Evolutionary conservation across 1,139 yeast species (phyloP).

Genomic region (Pichia sp.): DNA sequence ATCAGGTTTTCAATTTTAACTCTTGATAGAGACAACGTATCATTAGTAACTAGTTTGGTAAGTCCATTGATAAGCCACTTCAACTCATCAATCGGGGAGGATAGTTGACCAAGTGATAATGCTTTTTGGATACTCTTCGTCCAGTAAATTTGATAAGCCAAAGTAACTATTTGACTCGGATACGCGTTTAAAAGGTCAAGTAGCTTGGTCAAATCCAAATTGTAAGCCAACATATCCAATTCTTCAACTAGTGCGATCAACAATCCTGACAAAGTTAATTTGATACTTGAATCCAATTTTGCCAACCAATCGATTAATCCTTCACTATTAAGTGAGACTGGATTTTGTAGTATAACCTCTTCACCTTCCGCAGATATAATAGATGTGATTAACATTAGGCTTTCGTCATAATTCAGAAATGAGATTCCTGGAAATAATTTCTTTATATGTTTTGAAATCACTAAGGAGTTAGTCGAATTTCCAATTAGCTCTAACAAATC

Average conservation of each 20-base stretch:
- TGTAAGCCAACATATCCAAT: not conserved
- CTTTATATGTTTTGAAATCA: constrained; percentile 57
- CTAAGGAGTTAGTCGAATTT: constrained; percentile 44
- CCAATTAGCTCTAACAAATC: constrained; percentile 84
- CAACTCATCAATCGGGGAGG: not conserved
- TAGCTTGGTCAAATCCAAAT: constrained; percentile 18
- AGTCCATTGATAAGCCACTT: constrained; percentile 5
- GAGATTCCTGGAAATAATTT: constrained; percentile 73
- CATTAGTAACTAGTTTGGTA: constrained; percentile 9
- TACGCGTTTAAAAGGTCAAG: constrained; percentile 34
- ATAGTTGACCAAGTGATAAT: constrained; percentile 15
- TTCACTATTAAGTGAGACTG: constrained; percentile 42
- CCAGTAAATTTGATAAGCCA: constrained; percentile 59
- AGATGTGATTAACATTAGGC: constrained; percentile 34
- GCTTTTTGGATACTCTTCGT: constrained; percentile 41
- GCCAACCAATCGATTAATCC: constrained; percentile 54
- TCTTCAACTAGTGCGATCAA: not conserved
- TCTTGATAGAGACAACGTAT: constrained; percentile 36
- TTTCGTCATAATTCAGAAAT: constrained; percentile 38
- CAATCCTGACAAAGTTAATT: constrained; percentile 40
- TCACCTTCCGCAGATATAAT: constrained; percentile 67
- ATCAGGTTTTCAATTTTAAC: constrained; percentile 55
- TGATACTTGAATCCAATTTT: constrained; percentile 53
- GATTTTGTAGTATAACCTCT: constrained; percentile 38
- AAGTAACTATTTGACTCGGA: constrained; percentile 57